These are phyloP conservation scores for Candida sithepensis DNA, from an alignment of 805 yeast genomes.

Conservation along the genomic window DNA sequence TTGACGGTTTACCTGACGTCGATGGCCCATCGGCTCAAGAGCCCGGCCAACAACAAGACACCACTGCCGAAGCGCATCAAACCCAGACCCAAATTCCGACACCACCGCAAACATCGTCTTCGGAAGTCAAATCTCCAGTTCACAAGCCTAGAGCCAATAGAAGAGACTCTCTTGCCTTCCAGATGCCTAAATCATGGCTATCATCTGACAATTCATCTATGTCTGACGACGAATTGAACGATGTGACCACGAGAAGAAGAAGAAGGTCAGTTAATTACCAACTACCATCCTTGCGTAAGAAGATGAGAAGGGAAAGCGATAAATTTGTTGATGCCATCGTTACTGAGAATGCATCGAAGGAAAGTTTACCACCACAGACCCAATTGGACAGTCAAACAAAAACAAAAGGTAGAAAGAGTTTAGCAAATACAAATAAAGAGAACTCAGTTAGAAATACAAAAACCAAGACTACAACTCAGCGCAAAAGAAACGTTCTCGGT, in stretches of 20 bases:
- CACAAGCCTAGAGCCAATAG: background rate
- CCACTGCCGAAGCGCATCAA: background rate
- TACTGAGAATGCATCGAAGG: background rate
- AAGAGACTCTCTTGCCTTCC: background rate
- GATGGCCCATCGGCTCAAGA: too few relatives aligned
- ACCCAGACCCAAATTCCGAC: background rate
- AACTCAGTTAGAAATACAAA: background rate
- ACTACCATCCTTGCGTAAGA: conserved; percentile 61
- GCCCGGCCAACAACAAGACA: too few relatives aligned
- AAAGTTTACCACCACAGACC: too few relatives aligned
- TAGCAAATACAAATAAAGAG: background rate
- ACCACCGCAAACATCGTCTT: background rate
- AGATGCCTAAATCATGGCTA: background rate
- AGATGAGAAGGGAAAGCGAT: conserved; percentile 64
- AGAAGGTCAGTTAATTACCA: conserved; percentile 62
- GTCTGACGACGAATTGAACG: conserved; percentile 12
- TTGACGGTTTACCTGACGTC: too few relatives aligned
- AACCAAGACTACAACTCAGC: background rate
- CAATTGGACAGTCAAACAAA: too few relatives aligned
- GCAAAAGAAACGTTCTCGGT: background rate
- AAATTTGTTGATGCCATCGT: conserved; percentile 58
- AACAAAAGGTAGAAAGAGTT: background rate
- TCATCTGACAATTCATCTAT: background rate
- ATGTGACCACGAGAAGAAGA: conserved; percentile 35
- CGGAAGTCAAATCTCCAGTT: background rate